Percentiles rank a stretch among this genome's conserved stretches.
Conservation (phyloP, 257 asterid species). For the Capsicum chinense region DNA sequence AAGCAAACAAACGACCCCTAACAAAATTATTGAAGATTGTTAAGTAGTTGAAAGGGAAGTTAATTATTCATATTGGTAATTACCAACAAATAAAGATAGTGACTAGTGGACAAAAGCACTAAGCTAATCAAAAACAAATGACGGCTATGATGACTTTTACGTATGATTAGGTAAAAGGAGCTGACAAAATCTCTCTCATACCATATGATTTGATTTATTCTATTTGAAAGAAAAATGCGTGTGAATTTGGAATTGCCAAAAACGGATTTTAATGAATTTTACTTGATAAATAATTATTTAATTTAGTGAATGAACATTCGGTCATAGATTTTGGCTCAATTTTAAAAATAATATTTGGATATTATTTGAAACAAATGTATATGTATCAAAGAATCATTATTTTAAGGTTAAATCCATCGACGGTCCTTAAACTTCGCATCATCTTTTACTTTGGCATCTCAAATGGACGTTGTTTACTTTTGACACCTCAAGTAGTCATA, state of each 20-base stretch:
- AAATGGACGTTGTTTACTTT: too few relatives aligned
- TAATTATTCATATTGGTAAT: neutral
- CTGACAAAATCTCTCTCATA: neutral
- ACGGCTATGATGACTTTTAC: constrained; percentile 14
- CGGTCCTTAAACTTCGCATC: too few relatives aligned
- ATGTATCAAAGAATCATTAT: neutral
- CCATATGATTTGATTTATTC: neutral
- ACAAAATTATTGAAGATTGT: neutral
- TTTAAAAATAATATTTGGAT: too few relatives aligned
- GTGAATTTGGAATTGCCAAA: neutral
- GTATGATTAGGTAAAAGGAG: neutral
- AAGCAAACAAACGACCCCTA: neutral
- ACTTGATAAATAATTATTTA: neutral
- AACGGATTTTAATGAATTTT: neutral
- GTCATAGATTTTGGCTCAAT: neutral
- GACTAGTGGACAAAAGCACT: neutral
- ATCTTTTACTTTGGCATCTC: too few relatives aligned
- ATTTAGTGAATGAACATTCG: neutral
- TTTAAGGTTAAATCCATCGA: neutral
- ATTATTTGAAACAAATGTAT: neutral
- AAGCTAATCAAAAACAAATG: neutral
- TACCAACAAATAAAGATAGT: neutral
- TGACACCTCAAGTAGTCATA: too few relatives aligned
- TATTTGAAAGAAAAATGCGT: neutral
- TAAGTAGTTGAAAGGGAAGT: neutral